These are phyloP conservation scores for Digitaria exilis DNA, from an alignment of 202 grass and related monocot species.

Conservation along the genomic window DNA sequence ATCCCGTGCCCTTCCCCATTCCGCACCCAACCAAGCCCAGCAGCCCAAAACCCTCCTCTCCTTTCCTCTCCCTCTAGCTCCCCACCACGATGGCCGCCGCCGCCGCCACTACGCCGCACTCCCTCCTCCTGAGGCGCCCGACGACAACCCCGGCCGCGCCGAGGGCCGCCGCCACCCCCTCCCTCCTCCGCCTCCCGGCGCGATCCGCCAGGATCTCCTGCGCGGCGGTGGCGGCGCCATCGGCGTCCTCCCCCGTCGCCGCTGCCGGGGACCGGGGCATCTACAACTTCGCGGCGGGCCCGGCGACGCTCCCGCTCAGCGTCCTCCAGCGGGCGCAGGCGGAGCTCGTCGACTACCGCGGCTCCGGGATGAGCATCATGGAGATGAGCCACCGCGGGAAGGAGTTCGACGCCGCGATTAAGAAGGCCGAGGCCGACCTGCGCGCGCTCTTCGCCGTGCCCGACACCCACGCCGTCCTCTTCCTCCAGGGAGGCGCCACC, in stretches of 20 bases:
- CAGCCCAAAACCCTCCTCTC: constrained; percentile 33
- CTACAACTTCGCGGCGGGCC: constrained; percentile 95
- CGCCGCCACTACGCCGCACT: constrained; percentile 31
- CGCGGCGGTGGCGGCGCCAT: constrained; percentile 49
- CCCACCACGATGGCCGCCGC: constrained; percentile 32
- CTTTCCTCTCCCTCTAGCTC: not conserved
- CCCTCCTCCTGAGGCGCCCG: constrained; percentile 46
- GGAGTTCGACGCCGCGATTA: constrained; percentile 91
- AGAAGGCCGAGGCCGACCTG: constrained; percentile 91
- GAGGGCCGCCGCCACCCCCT: constrained; percentile 7
- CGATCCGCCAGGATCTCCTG: constrained; percentile 55
- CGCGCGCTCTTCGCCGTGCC: constrained; percentile 69
- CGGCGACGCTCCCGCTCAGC: constrained; percentile 72
- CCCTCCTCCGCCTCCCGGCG: constrained; percentile 28
- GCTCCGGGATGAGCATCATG: constrained; percentile 99
- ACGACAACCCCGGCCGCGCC: not conserved
- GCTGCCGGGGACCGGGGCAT: constrained; percentile 52
- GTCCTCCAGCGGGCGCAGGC: constrained; percentile 78
- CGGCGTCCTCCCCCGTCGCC: constrained; percentile 17
- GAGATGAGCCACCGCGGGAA: constrained; percentile 99
- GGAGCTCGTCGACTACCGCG: constrained; percentile 90
- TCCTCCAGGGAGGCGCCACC: constrained; percentile 95
- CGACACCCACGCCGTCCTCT: constrained; percentile 76
- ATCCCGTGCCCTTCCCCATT: not conserved
- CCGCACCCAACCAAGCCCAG: constrained; percentile 39